Evolutionary conservation across 257 asterid species (phyloP), one percentile per base, ranked within the genome.

Genomic region (Mentha longifolia): DNA sequence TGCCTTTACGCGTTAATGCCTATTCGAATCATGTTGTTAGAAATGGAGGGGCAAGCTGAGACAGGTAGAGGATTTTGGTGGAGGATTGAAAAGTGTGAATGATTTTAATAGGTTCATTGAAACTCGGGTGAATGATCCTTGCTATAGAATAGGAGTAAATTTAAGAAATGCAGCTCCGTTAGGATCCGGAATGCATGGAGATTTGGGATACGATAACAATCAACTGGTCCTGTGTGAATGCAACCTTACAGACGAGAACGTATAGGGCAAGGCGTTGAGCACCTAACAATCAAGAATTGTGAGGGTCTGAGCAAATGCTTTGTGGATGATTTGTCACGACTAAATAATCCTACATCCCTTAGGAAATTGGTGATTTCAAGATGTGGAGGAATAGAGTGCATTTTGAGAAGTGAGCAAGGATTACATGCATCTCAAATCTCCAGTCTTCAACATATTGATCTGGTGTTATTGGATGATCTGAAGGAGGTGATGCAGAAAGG

Each of bases 281-380:
- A 4, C 13, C 39, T 68, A 0, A 16, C 1, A 3, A 9, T 67
- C 3, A 11, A 4, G 7, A 0, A 9, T 0, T 67, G 61, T 35
- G 63, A 51, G 20, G 74, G 74, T 42, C 43, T 57, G 30, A 56
- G 74, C 56, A 20, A 55, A 3, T 20, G 17, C 65, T 69, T 69
- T 7, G 10, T 25, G 10, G 66, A 69, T 41, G 45, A 20, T 52
- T 35, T 69, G 0, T 7, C 64, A 47, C 28, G n/a, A 22, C 12
- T 22, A 15, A 28, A 66, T 19, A 33, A 39, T 17, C 74, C 45
- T 2, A 56, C 25, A 41, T 22, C 45, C 41, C 54, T 63, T 12
- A 20, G 3, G 19, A 63, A 0, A 3, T 14, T 28, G 59, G 10
- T 4, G 0, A 47, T 65, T 15, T 5, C 0, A 1, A 42, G 20